These are phyloP conservation scores for Aspergillus campestris DNA, from an alignment of 495 filamentous ascomycete genomes.

Conservation along the genomic window DNA sequence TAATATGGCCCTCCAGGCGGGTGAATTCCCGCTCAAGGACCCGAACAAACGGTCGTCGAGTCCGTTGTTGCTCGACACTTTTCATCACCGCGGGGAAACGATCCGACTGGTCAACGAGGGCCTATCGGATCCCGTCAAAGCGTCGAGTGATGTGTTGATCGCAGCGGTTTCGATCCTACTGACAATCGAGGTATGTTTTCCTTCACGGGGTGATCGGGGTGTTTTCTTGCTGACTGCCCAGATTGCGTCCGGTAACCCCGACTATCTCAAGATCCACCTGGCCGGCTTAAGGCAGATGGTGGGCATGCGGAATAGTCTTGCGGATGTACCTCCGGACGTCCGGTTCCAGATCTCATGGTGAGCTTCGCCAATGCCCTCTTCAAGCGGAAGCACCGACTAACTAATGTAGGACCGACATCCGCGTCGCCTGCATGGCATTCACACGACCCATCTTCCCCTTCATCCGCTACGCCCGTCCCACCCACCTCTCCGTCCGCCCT, in stretches of 20 bases:
- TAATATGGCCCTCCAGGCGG: slow-evolving; percentile 30
- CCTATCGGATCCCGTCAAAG: slow-evolving; percentile 34
- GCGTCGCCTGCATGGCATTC: slow-evolving; percentile 37
- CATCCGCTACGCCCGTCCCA: slow-evolving; percentile 30
- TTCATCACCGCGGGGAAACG: slow-evolving; percentile 40
- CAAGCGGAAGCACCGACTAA: slow-evolving; percentile 5
- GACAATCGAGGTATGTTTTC: slow-evolving; percentile 36
- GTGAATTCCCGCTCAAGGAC: slow-evolving; percentile 32
- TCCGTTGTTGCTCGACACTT: slow-evolving; percentile 33
- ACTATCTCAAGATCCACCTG: slow-evolving; percentile 40
- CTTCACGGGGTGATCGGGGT: neutral
- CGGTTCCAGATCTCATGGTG: slow-evolving; percentile 42
- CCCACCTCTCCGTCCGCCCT: slow-evolving; percentile 25
- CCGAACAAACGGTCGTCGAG: slow-evolving; percentile 24
- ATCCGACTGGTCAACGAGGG: slow-evolving; percentile 39
- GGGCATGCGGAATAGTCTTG: slow-evolving; percentile 33
- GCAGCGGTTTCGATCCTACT: slow-evolving; percentile 37
- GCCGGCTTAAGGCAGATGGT: slow-evolving; percentile 42
- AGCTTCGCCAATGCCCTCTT: neutral
- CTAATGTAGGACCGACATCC: slow-evolving; percentile 35
- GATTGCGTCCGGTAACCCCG: slow-evolving; percentile 38
- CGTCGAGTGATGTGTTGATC: slow-evolving; percentile 38
- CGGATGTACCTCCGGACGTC: slow-evolving; percentile 32
- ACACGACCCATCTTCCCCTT: slow-evolving; percentile 41
- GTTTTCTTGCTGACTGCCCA: slow-evolving; percentile 13